Evolutionary conservation across 2,329 filamentous ascomycete genomes (phyloP).

Genomic region (Pleoardoris graminearum): DNA sequence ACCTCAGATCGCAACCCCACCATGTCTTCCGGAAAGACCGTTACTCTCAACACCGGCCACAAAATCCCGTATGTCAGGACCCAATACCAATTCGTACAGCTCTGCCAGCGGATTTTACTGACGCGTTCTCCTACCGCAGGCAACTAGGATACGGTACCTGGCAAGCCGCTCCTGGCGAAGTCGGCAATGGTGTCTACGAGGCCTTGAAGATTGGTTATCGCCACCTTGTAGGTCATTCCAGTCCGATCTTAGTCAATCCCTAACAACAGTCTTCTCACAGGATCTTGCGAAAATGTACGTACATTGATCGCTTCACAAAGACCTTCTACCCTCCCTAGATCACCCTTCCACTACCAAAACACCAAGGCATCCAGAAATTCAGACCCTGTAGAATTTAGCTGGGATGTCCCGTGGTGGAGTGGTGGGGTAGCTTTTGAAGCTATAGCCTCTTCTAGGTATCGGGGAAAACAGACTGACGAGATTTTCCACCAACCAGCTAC

Average conservation of each 20-base stretch:
- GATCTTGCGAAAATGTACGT: constrained; percentile 40
- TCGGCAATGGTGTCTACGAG: constrained; percentile 49
- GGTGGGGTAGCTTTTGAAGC: constrained; percentile 17
- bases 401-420: constrained; percentile 23
- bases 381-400: constrained; percentile 14
- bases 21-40: constrained; percentile 44
- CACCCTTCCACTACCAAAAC: not conserved
- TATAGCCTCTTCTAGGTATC: constrained; percentile 19
- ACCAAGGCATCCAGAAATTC: not conserved
- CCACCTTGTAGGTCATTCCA: constrained; percentile 31
- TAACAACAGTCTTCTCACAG: constrained; percentile 37
- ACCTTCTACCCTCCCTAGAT: not conserved
- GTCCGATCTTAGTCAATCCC: not conserved
- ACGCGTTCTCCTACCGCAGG: constrained; percentile 56
- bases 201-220: constrained; percentile 40
- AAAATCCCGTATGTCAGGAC: constrained; percentile 58
- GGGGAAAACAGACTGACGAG: constrained; percentile 22
- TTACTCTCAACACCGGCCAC: constrained; percentile 35
- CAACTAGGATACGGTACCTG: constrained; percentile 44
- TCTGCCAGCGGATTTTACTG: constrained; percentile 1
- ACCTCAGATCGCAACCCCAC: constrained; percentile 9
- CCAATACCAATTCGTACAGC: not conserved
- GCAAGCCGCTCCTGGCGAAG: constrained; percentile 40
- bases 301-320: constrained; percentile 3
- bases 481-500: constrained; percentile 36